Conservation (phyloP, 495 filamentous ascomycete genomes). For the Astrocystis sublimbata region DNA sequence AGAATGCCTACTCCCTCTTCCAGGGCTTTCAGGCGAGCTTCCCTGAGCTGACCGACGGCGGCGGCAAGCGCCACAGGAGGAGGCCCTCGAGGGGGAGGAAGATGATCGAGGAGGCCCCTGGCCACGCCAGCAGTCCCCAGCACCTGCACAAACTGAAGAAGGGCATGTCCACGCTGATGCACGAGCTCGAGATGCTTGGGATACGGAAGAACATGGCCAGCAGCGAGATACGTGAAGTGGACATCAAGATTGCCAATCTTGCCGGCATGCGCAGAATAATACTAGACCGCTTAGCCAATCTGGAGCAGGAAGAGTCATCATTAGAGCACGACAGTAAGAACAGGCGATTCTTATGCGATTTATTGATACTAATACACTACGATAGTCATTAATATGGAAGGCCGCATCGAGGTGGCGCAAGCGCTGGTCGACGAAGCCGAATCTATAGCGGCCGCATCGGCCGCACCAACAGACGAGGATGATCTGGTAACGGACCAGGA, state of each 20-base stretch:
- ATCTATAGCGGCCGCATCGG: constrained; percentile 49
- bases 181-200: constrained; percentile 85
- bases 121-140: constrained; percentile 57
- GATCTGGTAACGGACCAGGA: constrained; percentile 52
- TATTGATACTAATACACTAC: constrained; percentile 25
- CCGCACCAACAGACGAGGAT: constrained; percentile 57
- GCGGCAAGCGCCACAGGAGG: constrained; percentile 69
- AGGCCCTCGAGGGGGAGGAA: constrained; percentile 71
- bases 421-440: constrained; percentile 72
- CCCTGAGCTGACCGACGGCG: constrained; percentile 69
- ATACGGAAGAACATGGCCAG: constrained; percentile 98
- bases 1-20: constrained; percentile 87
- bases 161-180: constrained; percentile 73
- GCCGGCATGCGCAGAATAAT: constrained; percentile 93
- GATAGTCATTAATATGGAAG: constrained; percentile 78
- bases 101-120: constrained; percentile 63
- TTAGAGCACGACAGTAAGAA: constrained; percentile 81
- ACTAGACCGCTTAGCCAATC: constrained; percentile 79
- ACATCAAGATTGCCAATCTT: constrained; percentile 93
- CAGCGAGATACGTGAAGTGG: constrained; percentile 92
- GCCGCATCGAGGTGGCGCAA: constrained; percentile 80
- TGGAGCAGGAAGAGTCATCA: constrained; percentile 90
- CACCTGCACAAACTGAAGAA: constrained; percentile 70
- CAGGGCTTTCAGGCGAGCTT: constrained; percentile 93
- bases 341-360: constrained; percentile 11